These are phyloP conservation scores for Discostella stelligera DNA, from an alignment of 352 stramenopile species.

Conservation along the genomic window DNA sequence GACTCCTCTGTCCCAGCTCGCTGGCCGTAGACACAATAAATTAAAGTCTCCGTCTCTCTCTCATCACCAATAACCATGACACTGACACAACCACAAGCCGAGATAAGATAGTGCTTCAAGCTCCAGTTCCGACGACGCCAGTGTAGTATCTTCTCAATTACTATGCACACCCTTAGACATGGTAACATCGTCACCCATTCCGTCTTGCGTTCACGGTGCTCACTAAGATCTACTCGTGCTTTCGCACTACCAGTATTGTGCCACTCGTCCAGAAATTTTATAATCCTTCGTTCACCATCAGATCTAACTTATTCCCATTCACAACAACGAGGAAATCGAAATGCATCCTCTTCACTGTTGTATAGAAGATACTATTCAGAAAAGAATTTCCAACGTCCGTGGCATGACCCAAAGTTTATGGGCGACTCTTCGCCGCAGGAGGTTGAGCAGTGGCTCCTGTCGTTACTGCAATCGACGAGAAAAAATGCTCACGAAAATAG, in stretches of 20 bases:
- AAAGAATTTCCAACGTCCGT: conserved; percentile 25
- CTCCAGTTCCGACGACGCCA: no score
- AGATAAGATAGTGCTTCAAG: no score
- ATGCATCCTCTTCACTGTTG: conserved; percentile 11
- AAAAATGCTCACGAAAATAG: conserved; percentile 10
- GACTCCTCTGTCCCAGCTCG: no score
- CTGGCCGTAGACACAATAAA: no score
- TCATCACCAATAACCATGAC: no score
- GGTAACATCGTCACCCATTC: no score
- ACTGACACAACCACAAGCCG: no score
- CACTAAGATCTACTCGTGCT: neutral
- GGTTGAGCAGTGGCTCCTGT: conserved; percentile 62
- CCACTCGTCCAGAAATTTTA: neutral
- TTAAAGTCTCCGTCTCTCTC: no score
- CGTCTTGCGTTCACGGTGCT: neutral
- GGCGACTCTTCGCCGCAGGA: conserved; percentile 34
- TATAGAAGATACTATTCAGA: conserved; percentile 14
- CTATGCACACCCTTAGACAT: no score
- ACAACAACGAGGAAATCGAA: conserved; percentile 2
- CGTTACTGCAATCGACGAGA: conserved; percentile 38
- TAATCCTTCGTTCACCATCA: neutral
- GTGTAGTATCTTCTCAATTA: no score
- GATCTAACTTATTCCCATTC: neutral
- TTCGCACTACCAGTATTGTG: neutral
- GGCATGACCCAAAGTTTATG: conserved; percentile 62